A percentile compares a stretch with the other conserved stretches of the same genome.
These are phyloP conservation scores for Polysphondylium violaceum DNA, from an alignment of 78 protist species.

Conservation along the genomic window DNA sequence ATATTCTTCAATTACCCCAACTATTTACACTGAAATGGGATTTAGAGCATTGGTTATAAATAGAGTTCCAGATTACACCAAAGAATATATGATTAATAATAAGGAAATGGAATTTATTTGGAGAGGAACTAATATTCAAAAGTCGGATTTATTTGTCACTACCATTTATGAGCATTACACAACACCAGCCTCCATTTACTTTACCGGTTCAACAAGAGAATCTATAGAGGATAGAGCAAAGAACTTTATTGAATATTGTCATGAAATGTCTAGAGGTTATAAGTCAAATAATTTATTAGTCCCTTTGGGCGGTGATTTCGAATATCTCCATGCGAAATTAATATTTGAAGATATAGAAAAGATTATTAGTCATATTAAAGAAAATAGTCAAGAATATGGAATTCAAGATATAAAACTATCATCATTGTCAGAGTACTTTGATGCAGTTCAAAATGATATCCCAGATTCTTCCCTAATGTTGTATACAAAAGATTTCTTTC, in stretches of 20 bases:
- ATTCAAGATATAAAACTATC: conserved; percentile 29
- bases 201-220: too few species aligned
- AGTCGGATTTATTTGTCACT: conserved; percentile 63
- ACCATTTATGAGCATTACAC: conserved; percentile 68
- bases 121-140: conserved; percentile 78
- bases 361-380: conserved; percentile 36
- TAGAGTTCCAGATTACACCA: conserved; percentile 52
- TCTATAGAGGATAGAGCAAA: neutral
- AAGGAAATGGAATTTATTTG: conserved; percentile 88
- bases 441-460: conserved; percentile 10
- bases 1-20: conserved; percentile 57
- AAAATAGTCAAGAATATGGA: neutral
- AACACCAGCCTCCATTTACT: too few species aligned
- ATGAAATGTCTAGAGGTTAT: neutral
- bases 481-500: conserved; percentile 82
- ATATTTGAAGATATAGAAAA: conserved; percentile 64
- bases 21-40: conserved; percentile 45
- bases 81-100: neutral
- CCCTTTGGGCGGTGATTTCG: conserved; percentile 86
- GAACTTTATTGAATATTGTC: neutral
- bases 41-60: conserved; percentile 79
- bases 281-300: conserved; percentile 53
- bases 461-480: neutral
- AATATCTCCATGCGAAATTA: neutral
- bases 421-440: conserved; percentile 74